A percentile compares a stretch with the other conserved stretches of the same genome.
These are phyloP conservation scores for Septoria petroselini DNA, from an alignment of 2,329 filamentous ascomycete genomes.

Conservation along the genomic window DNA sequence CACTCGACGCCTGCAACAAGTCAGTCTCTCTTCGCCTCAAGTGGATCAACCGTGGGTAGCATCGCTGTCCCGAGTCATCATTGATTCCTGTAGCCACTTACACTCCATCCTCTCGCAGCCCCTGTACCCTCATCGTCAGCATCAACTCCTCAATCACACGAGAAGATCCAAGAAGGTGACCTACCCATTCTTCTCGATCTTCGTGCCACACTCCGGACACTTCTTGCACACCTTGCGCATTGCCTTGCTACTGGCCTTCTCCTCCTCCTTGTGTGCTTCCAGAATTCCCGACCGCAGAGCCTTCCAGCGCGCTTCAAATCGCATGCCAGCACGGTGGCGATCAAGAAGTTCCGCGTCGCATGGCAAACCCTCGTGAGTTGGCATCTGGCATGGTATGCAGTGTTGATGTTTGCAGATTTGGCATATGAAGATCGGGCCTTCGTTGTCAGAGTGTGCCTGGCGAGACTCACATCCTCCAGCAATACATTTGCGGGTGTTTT, in stretches of 20 bases:
- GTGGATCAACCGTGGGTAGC: too few species aligned
- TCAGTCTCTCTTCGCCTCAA: neutral
- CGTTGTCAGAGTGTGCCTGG: conserved; percentile 24
- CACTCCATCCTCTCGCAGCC: conserved; percentile 31
- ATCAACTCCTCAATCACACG: neutral
- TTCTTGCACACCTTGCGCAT: conserved; percentile 20
- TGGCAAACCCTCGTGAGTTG: conserved; percentile 26
- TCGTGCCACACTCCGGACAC: conserved; percentile 28
- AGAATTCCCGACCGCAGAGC: neutral
- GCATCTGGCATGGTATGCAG: conserved; percentile 26
- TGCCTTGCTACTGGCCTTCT: conserved; percentile 6
- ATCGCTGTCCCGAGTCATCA: too few species aligned
- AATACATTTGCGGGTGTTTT: conserved; percentile 27
- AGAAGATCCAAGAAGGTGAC: neutral
- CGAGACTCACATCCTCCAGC: conserved; percentile 24
- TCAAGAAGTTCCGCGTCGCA: conserved; percentile 15
- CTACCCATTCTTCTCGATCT: conserved; percentile 27
- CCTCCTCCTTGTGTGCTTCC: conserved; percentile 2
- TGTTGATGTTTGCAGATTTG: conserved; percentile 21
- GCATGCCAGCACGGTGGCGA: neutral
- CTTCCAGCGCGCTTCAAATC: neutral
- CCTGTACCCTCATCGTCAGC: conserved; percentile 11
- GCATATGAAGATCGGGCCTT: conserved; percentile 31
- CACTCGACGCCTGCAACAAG: conserved; percentile 8
- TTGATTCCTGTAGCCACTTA: neutral